These are phyloP conservation scores for Dissophora ornata DNA, from an alignment of 192 early-diverging fungal species.

Conservation along the genomic window DNA sequence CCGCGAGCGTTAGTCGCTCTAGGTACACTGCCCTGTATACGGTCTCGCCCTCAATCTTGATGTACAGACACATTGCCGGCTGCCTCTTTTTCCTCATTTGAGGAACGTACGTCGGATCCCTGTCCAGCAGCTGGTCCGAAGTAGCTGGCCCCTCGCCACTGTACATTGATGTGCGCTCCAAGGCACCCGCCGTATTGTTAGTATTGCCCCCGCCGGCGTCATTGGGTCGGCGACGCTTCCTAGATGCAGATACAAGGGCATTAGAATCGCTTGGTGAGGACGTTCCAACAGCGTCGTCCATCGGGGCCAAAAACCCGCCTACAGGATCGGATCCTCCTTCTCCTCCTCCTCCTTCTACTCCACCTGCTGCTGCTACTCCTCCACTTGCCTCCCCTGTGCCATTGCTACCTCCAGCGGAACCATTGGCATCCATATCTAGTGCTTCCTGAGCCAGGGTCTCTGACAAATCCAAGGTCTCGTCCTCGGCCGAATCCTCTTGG, in stretches of 20 bases:
- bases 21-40: slow-evolving; percentile 75
- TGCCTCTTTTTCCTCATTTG: slow-evolving; percentile 51
- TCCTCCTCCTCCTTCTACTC: too few relatives aligned
- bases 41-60: slow-evolving; percentile 63
- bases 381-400: too few relatives aligned
- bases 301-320: background rate
- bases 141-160: slow-evolving; percentile 58
- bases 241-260: slow-evolving; percentile 14
- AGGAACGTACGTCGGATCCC: slow-evolving; percentile 75
- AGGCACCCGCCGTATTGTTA: slow-evolving; percentile 21
- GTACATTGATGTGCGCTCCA: slow-evolving; percentile 46
- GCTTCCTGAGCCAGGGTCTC: slow-evolving; percentile 49
- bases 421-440: slow-evolving; percentile 1
- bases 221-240: slow-evolving; percentile 28
- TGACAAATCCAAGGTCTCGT: slow-evolving; percentile 63
- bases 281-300: background rate
- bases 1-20: slow-evolving; percentile 61
- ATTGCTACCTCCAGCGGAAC: too few relatives aligned
- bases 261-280: slow-evolving; percentile 11
- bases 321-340: too few relatives aligned
- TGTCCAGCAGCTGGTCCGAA: slow-evolving; percentile 61
- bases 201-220: slow-evolving; percentile 13
- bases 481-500: slow-evolving; percentile 53
- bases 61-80: slow-evolving; percentile 65
- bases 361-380: too few relatives aligned